A percentile compares a stretch with the other conserved stretches of the same genome.
phyloP scores from a whole-genome alignment of 495 filamentous ascomycete species.

The Talaromyces adpressus region DNA sequence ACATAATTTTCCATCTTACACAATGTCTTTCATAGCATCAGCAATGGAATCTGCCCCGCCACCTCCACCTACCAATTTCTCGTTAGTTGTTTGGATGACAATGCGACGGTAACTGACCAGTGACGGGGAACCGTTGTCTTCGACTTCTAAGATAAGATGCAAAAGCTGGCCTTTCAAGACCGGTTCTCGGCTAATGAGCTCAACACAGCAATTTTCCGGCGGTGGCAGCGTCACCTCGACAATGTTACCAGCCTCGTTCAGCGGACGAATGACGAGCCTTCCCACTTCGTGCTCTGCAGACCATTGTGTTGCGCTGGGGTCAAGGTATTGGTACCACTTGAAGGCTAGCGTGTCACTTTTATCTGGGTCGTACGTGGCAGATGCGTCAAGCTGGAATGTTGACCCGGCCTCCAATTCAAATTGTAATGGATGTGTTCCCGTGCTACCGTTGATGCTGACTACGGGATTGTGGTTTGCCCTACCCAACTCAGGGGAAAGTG shows the following conservation, averaged over 20 bases:
- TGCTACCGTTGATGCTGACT: slow-evolving; percentile 29
- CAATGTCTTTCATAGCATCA: slow-evolving; percentile 1
- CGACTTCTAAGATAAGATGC: slow-evolving; percentile 37
- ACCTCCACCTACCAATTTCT: slow-evolving; percentile 3
- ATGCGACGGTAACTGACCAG: slow-evolving; percentile 35
- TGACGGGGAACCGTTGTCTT: slow-evolving; percentile 23
- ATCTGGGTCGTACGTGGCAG: slow-evolving; percentile 36
- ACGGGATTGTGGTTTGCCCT: too few species aligned
- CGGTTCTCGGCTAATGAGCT: slow-evolving; percentile 19
- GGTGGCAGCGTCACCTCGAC: slow-evolving; percentile 28
- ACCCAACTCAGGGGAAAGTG: too few species aligned
- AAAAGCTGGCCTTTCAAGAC: slow-evolving; percentile 21
- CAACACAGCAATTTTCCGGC: slow-evolving; percentile 25
- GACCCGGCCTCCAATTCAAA: slow-evolving; percentile 26
- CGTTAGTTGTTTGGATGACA: slow-evolving; percentile 29
- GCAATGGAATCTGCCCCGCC: neutral
- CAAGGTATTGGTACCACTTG: slow-evolving; percentile 42
- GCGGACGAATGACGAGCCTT: slow-evolving; percentile 19
- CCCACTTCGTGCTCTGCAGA: slow-evolving; percentile 29
- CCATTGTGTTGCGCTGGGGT: slow-evolving; percentile 36
- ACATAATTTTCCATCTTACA: neutral
- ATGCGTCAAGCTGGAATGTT: slow-evolving; percentile 33
- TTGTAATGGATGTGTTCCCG: slow-evolving; percentile 20
- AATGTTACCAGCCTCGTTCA: slow-evolving; percentile 17
- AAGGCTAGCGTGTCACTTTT: slow-evolving; percentile 27